A percentile compares a stretch with the other conserved stretches of the same genome.
Evolutionary conservation across 2,329 filamentous ascomycete genomes (phyloP).

Genomic region (Emergomyces orientalis): DNA sequence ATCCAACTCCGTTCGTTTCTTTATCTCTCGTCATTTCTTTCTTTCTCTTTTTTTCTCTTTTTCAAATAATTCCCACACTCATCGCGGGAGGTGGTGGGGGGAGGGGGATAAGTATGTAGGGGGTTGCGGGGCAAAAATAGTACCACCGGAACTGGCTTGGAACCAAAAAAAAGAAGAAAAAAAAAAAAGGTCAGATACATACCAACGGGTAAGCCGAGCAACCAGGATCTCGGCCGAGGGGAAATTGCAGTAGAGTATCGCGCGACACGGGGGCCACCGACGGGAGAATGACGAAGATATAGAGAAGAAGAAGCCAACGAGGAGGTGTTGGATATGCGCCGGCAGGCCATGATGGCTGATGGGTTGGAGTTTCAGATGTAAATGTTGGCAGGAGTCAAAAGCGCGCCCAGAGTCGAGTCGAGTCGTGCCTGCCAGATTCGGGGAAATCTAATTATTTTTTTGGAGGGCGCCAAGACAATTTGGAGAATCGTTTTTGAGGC

Average conservation of each 20-base stretch:
- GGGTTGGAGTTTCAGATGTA: too few relatives aligned
- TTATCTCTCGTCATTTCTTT: too few relatives aligned
- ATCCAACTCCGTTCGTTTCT: not conserved
- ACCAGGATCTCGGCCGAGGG: not conserved
- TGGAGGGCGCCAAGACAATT: too few relatives aligned
- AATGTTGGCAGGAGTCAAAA: too few relatives aligned
- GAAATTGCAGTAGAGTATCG: not conserved
- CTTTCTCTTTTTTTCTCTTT: not conserved
- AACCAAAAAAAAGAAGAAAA: not conserved
- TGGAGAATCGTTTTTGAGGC: too few relatives aligned
- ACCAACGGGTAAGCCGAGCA: not conserved
- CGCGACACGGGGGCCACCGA: not conserved
- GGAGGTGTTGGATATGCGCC: not conserved
- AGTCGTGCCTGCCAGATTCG: not conserved
- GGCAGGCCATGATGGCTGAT: not conserved
- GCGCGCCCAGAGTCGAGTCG: too few relatives aligned
- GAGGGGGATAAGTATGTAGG: not conserved
- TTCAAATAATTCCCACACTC: not conserved
- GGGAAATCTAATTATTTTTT: too few relatives aligned
- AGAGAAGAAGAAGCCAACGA: not conserved
- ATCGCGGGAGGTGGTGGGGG: not conserved
- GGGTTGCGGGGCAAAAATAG: not conserved
- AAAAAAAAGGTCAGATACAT: not conserved
- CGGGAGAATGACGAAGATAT: constrained; percentile 15
- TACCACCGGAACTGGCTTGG: too few relatives aligned